Conservation (phyloP, 805 yeast species). For the Yarrowia deformans region DNA sequence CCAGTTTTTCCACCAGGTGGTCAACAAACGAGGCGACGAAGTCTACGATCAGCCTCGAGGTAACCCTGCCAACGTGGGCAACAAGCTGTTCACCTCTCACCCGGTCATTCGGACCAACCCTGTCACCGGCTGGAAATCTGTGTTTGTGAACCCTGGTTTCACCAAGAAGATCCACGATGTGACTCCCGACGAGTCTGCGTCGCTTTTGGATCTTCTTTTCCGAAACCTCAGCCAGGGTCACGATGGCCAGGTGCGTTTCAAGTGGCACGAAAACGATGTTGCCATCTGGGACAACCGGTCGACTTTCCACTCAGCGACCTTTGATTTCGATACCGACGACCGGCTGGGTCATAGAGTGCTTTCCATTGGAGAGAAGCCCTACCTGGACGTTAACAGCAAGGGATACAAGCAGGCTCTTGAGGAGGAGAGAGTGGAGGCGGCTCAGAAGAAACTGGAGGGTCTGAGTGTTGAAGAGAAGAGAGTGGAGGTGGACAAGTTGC, state of each 20-base stretch:
- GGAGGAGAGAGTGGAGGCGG: slow-evolving; percentile 41
- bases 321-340: slow-evolving; percentile 53
- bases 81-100: slow-evolving; percentile 58
- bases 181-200: slow-evolving; percentile 71
- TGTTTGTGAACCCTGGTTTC: slow-evolving; percentile 56
- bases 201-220: slow-evolving; percentile 60
- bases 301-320: slow-evolving; percentile 57
- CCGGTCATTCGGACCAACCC: slow-evolving; percentile 61
- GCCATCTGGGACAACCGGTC: slow-evolving; percentile 64
- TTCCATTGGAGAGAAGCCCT: slow-evolving; percentile 27
- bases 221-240: slow-evolving; percentile 56
- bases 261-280: slow-evolving; percentile 60
- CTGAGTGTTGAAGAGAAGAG: background rate
- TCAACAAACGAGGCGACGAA: background rate
- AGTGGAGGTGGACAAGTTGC: background rate
- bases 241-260: slow-evolving; percentile 60
- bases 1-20: background rate
- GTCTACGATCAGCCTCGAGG: slow-evolving; percentile 1
- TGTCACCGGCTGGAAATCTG: slow-evolving; percentile 56
- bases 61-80: slow-evolving; percentile 50
- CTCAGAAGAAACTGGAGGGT: slow-evolving; percentile 40
- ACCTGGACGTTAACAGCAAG: slow-evolving; percentile 11
- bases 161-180: slow-evolving; percentile 68
- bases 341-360: slow-evolving; percentile 16
- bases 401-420: slow-evolving; percentile 24